These are phyloP conservation scores for Chaetomiaceae sp. DNA, from an alignment of 2,329 filamentous ascomycete species.

Conservation along the genomic window DNA sequence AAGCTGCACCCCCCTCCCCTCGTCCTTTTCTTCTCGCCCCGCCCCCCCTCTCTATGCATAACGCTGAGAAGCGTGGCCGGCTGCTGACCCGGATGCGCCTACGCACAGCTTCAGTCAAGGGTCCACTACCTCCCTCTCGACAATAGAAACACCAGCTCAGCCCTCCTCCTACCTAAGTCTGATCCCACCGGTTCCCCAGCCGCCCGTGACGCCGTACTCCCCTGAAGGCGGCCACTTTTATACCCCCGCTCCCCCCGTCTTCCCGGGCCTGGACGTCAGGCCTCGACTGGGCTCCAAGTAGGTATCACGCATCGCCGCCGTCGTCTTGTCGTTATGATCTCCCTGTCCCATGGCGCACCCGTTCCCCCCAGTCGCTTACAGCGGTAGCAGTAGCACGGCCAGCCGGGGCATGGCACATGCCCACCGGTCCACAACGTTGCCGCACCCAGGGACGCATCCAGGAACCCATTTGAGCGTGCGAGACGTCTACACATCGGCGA, in stretches of 20 bases:
- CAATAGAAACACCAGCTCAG: conserved; percentile 49
- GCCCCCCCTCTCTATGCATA: conserved; percentile 17
- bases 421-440: conserved; percentile 49
- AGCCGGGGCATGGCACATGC: conserved; percentile 55
- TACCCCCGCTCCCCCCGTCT: conserved; percentile 40
- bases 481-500: conserved; percentile 50
- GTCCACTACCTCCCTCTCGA: conserved; percentile 47
- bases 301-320: conserved; percentile 30
- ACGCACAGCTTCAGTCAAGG: conserved; percentile 56
- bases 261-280: conserved; percentile 49
- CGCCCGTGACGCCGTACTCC: conserved; percentile 45
- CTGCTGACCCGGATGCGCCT: conserved; percentile 31
- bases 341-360: conserved; percentile 23
- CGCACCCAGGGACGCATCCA: conserved; percentile 49
- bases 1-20: conserved; percentile 10
- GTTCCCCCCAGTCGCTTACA: conserved; percentile 32
- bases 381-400: conserved; percentile 42
- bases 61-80: conserved; percentile 25
- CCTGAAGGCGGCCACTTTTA: conserved; percentile 49
- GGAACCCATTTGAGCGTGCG: conserved; percentile 45
- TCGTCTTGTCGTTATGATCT: conserved; percentile 16
- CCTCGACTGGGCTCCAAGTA: conserved; percentile 54
- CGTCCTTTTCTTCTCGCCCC: background rate
- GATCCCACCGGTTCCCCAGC: conserved; percentile 43
- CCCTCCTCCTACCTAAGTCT: conserved; percentile 48